phyloP scores from a whole-genome alignment of 2,329 filamentous ascomycete species.

The Apiospora rasikravindrae region DNA sequence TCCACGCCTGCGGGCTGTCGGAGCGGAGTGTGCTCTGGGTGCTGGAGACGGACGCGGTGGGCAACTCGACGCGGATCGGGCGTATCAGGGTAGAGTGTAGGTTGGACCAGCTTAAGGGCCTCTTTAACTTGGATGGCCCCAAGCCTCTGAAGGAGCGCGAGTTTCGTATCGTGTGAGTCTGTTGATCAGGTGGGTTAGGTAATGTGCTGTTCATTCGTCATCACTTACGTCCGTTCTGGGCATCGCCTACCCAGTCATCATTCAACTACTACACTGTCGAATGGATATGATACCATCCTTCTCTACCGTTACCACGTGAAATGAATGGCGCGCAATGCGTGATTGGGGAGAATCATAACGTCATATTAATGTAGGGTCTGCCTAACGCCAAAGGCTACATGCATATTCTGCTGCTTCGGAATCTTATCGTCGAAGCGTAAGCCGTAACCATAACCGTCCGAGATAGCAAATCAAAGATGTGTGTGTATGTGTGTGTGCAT shows the following conservation, averaged over 20 bases:
- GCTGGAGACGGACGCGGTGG: background rate
- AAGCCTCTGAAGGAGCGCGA: background rate
- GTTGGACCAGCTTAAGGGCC: background rate
- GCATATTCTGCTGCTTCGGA: background rate
- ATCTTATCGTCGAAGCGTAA: constrained; percentile 3
- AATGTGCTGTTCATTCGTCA: background rate
- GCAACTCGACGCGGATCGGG: background rate
- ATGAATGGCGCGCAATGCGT: no score
- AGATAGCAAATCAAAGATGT: background rate
- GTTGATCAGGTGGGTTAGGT: background rate
- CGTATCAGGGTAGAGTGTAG: background rate
- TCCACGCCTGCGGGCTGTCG: background rate
- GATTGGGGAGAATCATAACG: background rate
- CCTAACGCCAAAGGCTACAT: background rate
- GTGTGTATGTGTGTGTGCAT: background rate
- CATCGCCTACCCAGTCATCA: no score
- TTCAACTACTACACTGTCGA: background rate
- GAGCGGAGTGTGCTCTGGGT: background rate
- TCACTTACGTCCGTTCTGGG: background rate
- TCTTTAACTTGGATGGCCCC: background rate
- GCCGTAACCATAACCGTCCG: constrained; percentile 13
- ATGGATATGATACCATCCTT: background rate
- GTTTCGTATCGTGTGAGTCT: background rate
- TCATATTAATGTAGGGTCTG: background rate
- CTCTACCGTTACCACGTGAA: background rate